These are phyloP conservation scores for Sporothrix luriei DNA, from an alignment of 2,329 filamentous ascomycete species.

Conservation along the genomic window DNA sequence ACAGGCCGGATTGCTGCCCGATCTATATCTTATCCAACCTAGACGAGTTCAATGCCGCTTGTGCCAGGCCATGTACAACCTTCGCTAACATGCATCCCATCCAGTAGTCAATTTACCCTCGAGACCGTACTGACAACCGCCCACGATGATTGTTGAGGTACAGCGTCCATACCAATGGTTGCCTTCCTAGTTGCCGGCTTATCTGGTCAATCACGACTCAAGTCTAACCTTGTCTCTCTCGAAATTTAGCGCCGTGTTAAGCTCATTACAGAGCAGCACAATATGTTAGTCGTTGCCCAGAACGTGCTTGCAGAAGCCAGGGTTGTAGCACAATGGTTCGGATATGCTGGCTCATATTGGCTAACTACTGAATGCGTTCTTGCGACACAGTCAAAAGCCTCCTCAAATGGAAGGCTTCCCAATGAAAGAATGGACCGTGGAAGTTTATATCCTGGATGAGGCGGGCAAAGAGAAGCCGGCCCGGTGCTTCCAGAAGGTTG, in stretches of 20 bases:
- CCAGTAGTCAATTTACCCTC: background rate
- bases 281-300: conserved; percentile 63
- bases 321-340: background rate
- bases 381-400: conserved; percentile 67
- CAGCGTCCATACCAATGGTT: background rate
- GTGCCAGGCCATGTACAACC: background rate
- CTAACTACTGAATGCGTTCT: background rate
- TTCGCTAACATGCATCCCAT: background rate
- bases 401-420: conserved; percentile 85
- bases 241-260: conserved; percentile 81
- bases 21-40: too few species aligned
- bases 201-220: background rate
- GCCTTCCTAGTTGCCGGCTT: background rate
- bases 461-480: conserved; percentile 82
- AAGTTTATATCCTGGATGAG: conserved; percentile 81
- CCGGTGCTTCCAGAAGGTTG: conserved; percentile 85
- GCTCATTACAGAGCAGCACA: conserved; percentile 87
- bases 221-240: conserved; percentile 16
- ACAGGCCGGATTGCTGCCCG: too few species aligned
- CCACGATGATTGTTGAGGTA: conserved; percentile 48
- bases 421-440: conserved; percentile 89
- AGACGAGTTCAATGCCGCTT: background rate
- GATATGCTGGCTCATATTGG: background rate
- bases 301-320: too few species aligned
- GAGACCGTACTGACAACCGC: background rate